Conservation (phyloP, 164 flowering plant genomes). For the Buxus sempervirens region DNA sequence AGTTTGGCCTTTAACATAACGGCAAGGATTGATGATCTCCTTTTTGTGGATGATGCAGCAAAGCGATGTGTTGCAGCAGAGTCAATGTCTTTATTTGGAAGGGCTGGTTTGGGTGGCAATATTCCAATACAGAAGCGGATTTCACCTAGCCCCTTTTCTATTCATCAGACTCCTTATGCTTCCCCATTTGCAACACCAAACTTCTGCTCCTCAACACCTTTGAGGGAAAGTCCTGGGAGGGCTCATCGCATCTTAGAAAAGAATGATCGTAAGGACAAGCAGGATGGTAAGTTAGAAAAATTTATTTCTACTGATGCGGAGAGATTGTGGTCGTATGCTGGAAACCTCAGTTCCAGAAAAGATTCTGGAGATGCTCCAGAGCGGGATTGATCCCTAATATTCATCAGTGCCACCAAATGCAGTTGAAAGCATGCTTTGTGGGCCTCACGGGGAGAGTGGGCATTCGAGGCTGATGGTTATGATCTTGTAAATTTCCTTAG, state of each 20-base stretch:
- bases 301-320: slow-evolving; percentile 20
- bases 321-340: slow-evolving; percentile 26
- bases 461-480: slow-evolving; percentile 1
- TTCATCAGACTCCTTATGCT: slow-evolving; percentile 34
- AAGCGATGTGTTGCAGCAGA: slow-evolving; percentile 39
- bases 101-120: slow-evolving; percentile 26
- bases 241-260: slow-evolving; percentile 7
- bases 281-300: slow-evolving; percentile 25
- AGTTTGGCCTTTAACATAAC: slow-evolving; percentile 74
- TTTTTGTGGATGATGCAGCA: slow-evolving; percentile 62
- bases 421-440: not conserved
- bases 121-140: slow-evolving; percentile 42
- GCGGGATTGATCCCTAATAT: slow-evolving; percentile 16
- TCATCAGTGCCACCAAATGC: not conserved
- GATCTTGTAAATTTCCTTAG: slow-evolving; percentile 15
- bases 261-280: slow-evolving; percentile 3
- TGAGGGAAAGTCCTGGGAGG: slow-evolving; percentile 31
- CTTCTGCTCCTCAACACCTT: slow-evolving; percentile 29
- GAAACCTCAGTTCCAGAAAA: slow-evolving; percentile 25
- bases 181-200: slow-evolving; percentile 45
- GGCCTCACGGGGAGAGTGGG: no score
- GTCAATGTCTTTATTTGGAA: slow-evolving; percentile 25
- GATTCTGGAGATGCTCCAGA: slow-evolving; percentile 28
- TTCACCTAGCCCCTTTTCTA: slow-evolving; percentile 40
- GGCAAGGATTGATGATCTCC: slow-evolving; percentile 73